A percentile compares a stretch with the other conserved stretches of the same genome.
phyloP scores from a whole-genome alignment of 352 stramenopile species.

The Globisporangium abappressorium region DNA sequence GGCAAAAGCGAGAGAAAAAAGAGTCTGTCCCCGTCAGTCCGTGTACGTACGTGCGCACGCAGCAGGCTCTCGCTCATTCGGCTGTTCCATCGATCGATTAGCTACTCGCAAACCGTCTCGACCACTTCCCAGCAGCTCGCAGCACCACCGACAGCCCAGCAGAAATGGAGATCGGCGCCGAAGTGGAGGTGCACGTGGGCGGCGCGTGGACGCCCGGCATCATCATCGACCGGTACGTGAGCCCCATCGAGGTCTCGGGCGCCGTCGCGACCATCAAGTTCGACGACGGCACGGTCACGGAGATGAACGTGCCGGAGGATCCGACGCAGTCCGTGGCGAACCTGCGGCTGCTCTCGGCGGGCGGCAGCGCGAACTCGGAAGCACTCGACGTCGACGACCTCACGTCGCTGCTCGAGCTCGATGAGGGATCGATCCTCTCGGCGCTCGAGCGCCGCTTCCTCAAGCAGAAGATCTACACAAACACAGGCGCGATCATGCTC shows the following conservation, averaged over 20 bases:
- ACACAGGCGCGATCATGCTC: constrained; percentile 76
- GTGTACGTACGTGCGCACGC: not conserved
- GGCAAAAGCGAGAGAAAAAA: not conserved
- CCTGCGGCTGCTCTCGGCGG: constrained; percentile 26
- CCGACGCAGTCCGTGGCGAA: constrained; percentile 20
- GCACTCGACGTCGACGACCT: constrained; percentile 76
- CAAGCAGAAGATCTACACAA: constrained; percentile 83
- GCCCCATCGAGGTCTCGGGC: constrained; percentile 43
- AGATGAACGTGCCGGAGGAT: constrained; percentile 46
- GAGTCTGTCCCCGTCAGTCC: not conserved
- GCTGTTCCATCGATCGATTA: not conserved
- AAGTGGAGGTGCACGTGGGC: constrained; percentile 55
- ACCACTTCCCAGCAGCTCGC: not conserved
- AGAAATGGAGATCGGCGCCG: constrained; percentile 58
- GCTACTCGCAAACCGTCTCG: not conserved
- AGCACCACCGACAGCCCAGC: not conserved
- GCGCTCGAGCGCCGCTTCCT: constrained; percentile 71
- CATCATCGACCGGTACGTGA: constrained; percentile 66
- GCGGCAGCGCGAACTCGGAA: not conserved
- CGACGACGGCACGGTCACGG: constrained; percentile 47
- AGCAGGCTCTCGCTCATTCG: not conserved
- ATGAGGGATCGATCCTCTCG: constrained; percentile 62
- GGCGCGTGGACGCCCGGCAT: constrained; percentile 49
- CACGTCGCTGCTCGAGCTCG: constrained; percentile 75
- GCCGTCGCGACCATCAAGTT: constrained; percentile 65